phyloP scores from a whole-genome alignment of 1,284 basidiomycete species.

The Boletus holoroseus region DNA sequence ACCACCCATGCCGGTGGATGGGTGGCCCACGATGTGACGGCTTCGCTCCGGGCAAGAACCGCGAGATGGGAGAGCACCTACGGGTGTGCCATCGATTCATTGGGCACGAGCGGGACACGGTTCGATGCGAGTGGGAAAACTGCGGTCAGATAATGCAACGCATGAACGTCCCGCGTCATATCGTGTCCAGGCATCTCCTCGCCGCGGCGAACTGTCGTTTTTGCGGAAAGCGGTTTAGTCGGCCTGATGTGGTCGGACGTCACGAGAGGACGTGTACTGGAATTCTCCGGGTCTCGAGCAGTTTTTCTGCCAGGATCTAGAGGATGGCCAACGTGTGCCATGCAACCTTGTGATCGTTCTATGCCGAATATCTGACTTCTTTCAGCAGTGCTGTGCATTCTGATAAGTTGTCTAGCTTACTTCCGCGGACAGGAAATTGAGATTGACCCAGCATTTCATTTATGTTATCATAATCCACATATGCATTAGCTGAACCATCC shows the following conservation, averaged over 20 bases:
- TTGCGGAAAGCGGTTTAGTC: constrained; percentile 24
- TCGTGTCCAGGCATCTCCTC: constrained; percentile 27
- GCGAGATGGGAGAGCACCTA: constrained; percentile 29
- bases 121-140: constrained; percentile 24
- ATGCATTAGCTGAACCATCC: background rate
- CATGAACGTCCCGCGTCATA: constrained; percentile 29
- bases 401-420: constrained; percentile 1
- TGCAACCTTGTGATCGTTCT: background rate
- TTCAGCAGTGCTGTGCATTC: constrained; percentile 1
- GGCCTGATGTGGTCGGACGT: constrained; percentile 28
- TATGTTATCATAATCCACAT: constrained; percentile 10
- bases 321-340: background rate
- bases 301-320: constrained; percentile 1
- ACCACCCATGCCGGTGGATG: constrained; percentile 21
- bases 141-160: constrained; percentile 24
- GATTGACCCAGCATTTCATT: constrained; percentile 7
- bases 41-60: constrained; percentile 25
- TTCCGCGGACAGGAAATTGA: constrained; percentile 4
- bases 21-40: constrained; percentile 23
- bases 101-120: constrained; percentile 26
- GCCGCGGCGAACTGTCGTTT: constrained; percentile 24
- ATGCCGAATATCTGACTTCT: background rate
- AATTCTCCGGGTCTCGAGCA: background rate
- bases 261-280: constrained; percentile 23
- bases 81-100: constrained; percentile 20